phyloP scores from a whole-genome alignment of 495 filamentous ascomycete species.

The Xylaria acuta region DNA sequence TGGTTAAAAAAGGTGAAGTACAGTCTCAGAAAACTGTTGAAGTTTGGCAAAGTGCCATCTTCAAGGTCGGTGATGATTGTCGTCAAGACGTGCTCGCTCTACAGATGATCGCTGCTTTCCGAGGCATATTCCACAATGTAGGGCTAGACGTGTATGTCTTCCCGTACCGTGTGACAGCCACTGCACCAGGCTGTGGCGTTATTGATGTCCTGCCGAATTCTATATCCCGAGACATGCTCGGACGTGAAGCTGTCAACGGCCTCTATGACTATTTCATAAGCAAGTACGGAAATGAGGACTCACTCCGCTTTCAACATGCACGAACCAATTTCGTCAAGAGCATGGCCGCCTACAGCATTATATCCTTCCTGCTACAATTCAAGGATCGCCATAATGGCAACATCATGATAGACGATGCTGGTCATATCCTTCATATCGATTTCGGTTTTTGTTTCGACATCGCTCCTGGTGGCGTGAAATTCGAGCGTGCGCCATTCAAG shows the following conservation, averaged over 20 bases:
- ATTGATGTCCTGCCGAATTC: constrained; percentile 98
- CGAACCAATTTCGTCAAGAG: constrained; percentile 98
- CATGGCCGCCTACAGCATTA: constrained; percentile 99
- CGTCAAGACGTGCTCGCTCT: constrained; percentile 95
- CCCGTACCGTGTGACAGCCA: constrained; percentile 97
- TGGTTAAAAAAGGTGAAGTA: constrained; percentile 40
- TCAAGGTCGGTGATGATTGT: constrained; percentile 99
- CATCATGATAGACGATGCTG: constrained; percentile 97
- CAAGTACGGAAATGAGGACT: constrained; percentile 96
- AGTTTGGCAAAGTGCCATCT: constrained; percentile 98
- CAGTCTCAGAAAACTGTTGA: constrained; percentile 69
- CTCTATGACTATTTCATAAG: constrained; percentile 97
- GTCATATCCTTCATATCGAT: constrained; percentile 98
- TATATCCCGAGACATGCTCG: constrained; percentile 98
- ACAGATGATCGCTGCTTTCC: constrained; percentile 97
- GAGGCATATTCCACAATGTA: constrained; percentile 91
- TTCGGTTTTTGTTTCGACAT: constrained; percentile 99
- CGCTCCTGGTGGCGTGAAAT: constrained; percentile 92
- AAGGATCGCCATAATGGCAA: constrained; percentile 99
- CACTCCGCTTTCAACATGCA: constrained; percentile 91
- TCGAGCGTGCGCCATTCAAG: constrained; percentile 98
- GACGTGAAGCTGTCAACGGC: constrained; percentile 95
- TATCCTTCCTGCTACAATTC: constrained; percentile 95
- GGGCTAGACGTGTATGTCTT: constrained; percentile 97
- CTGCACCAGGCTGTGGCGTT: constrained; percentile 95